Conservation (phyloP, 305 asterid genomes). For the Rubia peregrina region DNA sequence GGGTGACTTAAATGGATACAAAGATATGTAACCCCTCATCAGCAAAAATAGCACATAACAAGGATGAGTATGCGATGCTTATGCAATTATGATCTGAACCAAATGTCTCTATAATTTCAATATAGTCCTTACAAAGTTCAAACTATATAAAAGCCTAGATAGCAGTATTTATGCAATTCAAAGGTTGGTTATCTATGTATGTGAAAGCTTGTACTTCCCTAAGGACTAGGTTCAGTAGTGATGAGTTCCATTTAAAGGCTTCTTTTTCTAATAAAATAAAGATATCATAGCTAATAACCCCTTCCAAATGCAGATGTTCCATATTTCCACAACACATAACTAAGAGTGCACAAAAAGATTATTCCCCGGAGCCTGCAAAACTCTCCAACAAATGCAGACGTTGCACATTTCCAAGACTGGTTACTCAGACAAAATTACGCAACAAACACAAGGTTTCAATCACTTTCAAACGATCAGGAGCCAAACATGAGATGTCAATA, state of each 20-base stretch:
- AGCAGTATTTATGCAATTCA: neutral
- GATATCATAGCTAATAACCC: neutral
- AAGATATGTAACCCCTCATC: neutral
- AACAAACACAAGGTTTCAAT: neutral
- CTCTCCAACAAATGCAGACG: neutral
- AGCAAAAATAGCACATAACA: neutral
- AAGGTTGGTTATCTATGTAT: neutral
- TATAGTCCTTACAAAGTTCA: neutral
- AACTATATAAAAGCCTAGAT: neutral
- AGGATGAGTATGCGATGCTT: neutral
- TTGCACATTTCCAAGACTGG: neutral
- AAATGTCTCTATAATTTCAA: neutral
- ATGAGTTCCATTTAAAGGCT: neutral
- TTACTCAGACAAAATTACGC: neutral
- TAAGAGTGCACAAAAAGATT: neutral
- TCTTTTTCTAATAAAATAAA: neutral
- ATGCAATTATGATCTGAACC: neutral
- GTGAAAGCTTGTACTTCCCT: neutral
- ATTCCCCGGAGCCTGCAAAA: neutral
- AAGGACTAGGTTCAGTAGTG: neutral
- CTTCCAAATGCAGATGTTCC: neutral
- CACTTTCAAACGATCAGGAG: neutral
- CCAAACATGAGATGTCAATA: too few species aligned
- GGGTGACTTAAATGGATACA: neutral
- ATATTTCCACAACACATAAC: neutral